phyloP scores from a whole-genome alignment of 2,329 filamentous ascomycete genomes.

The Monosporascus sp. region DNA sequence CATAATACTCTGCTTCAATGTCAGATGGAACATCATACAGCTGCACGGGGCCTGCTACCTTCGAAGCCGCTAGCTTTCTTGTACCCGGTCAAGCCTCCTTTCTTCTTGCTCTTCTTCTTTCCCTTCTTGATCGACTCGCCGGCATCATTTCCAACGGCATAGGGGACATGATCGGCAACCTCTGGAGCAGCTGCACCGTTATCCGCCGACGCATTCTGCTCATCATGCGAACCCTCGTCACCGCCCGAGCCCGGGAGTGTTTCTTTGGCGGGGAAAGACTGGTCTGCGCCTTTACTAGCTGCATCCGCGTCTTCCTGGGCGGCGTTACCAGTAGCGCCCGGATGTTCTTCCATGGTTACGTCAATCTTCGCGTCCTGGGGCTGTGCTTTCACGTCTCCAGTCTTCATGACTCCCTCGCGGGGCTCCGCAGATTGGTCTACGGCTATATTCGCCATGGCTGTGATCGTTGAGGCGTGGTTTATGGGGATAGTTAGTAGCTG shows the following conservation, averaged over 20 bases:
- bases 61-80: conserved; percentile 64
- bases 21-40: conserved; percentile 6
- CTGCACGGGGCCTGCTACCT: conserved; percentile 33
- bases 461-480: conserved; percentile 1
- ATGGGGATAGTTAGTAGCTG: conserved; percentile 7
- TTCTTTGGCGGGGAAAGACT: too few species aligned
- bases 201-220: too few species aligned
- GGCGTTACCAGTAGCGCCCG: too few species aligned
- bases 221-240: too few species aligned
- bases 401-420: conserved; percentile 1
- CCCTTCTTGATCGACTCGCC: conserved; percentile 31
- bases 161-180: too few species aligned
- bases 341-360: neutral
- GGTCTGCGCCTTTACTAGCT: too few species aligned
- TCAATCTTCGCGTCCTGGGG: conserved; percentile 1
- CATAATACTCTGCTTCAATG: conserved; percentile 58
- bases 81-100: conserved; percentile 33
- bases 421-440: conserved; percentile 1
- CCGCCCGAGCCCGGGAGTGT: too few species aligned
- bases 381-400: conserved; percentile 1
- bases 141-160: neutral
- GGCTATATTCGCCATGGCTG: conserved; percentile 6
- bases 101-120: conserved; percentile 33
- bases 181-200: too few species aligned
- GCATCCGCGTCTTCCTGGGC: too few species aligned